Evolutionary conservation across 805 yeast genomes (phyloP), one percentile per base, ranked within the genome.

Genomic region (Pichia membranifaciens): DNA sequence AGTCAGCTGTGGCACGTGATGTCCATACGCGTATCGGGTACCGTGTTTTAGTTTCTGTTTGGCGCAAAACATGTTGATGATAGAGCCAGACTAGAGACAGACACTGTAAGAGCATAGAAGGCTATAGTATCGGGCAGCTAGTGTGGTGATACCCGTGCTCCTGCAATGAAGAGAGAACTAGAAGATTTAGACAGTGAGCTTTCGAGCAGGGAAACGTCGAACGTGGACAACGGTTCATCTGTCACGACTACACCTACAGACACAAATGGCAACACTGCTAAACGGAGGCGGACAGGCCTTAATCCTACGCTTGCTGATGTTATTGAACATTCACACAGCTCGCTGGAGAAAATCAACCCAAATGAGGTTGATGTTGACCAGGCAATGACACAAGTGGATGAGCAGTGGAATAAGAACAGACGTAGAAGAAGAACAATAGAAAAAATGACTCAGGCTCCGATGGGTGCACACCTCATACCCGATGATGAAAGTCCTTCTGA

Each of bases 401-500:
- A 57, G 31, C 49, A 47, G 28, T 51, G 55, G 38, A 48, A 38
- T 15, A 25, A 44, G n/a, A 46, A 46, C 4, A 36, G 44, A 22
- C 32, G 38, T 8, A 51, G 45, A 38, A 47, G 48, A 31, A 47
- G 52, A 43, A 41, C 43, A 17, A 32, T 47, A 18, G 51, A 34
- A 17, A 43, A 29, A 13, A 58, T 62, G 63, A 57, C 65, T 1
- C 59, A 58, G 34, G 49, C 53, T 6, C 56, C 55, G 28, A 7
- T 31, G 5, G 44, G 29, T 22, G 37, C 41, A 36, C 15, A 7
- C 6, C 10, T 52, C 39, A 18, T 47, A 18, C n/a, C 38, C 37
- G 50, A 50, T 15, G 65, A 58, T 41, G 61, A 51, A 20, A 43
- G 58, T 2, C 69, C 71, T 2, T 64, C 79, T 0, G 58, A 60